Conservation (phyloP, 23 red algal species). For the Gracilaria domingensis region DNA sequence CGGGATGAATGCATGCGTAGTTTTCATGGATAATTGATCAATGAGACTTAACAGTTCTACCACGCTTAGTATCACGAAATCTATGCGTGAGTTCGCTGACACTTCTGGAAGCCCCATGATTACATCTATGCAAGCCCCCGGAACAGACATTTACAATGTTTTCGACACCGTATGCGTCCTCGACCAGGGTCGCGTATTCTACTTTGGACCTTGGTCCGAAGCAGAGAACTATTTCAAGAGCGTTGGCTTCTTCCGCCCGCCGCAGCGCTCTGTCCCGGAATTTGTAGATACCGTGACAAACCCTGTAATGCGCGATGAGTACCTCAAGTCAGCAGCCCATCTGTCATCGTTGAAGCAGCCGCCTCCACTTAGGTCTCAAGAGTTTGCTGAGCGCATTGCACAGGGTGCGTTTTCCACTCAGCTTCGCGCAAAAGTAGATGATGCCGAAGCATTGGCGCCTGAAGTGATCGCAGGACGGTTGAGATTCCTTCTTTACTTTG, state of each 20-base stretch:
- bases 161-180: conserved; percentile 95
- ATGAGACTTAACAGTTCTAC: conserved; percentile 86
- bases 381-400: not conserved
- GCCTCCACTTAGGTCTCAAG: not conserved
- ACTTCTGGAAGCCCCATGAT: conserved; percentile 46
- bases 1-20: conserved; percentile 44
- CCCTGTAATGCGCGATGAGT: conserved; percentile 36
- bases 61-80: conserved; percentile 75
- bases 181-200: conserved; percentile 80
- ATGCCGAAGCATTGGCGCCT: not conserved
- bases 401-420: not conserved
- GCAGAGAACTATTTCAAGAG: conserved; percentile 76
- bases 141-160: conserved; percentile 75
- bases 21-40: conserved; percentile 87
- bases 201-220: conserved; percentile 83
- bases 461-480: too few relatives aligned
- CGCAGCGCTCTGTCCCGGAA: conserved; percentile 86
- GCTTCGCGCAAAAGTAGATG: not conserved
- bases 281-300: conserved; percentile 86
- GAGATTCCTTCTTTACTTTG: too few relatives aligned
- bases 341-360: not conserved
- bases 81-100: conserved; percentile 71
- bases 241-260: conserved; percentile 81
- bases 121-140: conserved; percentile 82
- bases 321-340: not conserved